These are phyloP conservation scores for Carallia pectinifolia DNA, from an alignment of 345 rosid species.

Conservation along the genomic window DNA sequence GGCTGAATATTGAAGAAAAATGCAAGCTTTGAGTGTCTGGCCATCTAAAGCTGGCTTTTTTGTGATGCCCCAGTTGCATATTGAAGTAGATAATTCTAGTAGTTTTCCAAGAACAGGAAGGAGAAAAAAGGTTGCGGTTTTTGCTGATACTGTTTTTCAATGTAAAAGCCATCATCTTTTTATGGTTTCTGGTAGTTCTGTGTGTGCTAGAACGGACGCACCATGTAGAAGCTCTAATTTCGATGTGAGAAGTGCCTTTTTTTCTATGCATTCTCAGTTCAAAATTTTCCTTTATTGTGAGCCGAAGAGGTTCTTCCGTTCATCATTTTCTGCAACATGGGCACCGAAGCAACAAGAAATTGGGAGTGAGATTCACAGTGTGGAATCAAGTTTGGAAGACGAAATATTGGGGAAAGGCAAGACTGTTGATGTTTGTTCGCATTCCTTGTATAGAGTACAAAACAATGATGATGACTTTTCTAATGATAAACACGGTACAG, in stretches of 20 bases:
- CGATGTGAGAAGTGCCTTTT: constrained; percentile 27
- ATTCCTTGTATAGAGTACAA: constrained; percentile 22
- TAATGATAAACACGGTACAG: constrained; percentile 3
- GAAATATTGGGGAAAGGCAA: constrained; percentile 18
- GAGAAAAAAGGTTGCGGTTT: constrained; percentile 28
- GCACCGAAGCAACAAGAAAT: constrained; percentile 54
- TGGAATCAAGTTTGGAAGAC: constrained; percentile 27
- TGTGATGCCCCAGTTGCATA: constrained; percentile 45
- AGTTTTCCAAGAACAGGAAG: constrained; percentile 27
- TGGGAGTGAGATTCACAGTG: constrained; percentile 36
- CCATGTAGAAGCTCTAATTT: constrained; percentile 26
- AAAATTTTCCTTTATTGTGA: constrained; percentile 32
- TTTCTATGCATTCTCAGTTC: constrained; percentile 20
- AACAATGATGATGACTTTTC: constrained; percentile 22
- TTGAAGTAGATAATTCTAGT: constrained; percentile 38
- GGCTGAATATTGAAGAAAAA: constrained; percentile 28
- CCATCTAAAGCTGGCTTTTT: constrained; percentile 44
- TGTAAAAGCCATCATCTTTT: constrained; percentile 30
- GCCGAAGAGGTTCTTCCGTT: constrained; percentile 30
- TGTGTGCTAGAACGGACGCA: constrained; percentile 18
- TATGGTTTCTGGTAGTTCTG: constrained; percentile 32
- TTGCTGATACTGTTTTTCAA: constrained; percentile 24
- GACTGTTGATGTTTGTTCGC: constrained; percentile 20
- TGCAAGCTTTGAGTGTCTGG: constrained; percentile 70
- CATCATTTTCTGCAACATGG: constrained; percentile 48